Evolutionary conservation across 805 yeast species (phyloP).

Genomic region (Maudiozyma turicensis): DNA sequence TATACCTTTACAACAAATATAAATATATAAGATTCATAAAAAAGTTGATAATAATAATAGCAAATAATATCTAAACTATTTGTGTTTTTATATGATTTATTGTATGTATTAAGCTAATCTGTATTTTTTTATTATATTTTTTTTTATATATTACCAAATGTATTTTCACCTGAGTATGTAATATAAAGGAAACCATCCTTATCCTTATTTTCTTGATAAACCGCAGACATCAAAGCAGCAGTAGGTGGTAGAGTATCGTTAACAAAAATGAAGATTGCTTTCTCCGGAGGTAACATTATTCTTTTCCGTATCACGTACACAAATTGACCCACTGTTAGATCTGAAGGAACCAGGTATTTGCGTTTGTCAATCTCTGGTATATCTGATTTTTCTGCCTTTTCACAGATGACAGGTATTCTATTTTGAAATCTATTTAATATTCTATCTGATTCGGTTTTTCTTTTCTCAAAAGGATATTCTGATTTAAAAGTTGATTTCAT

Average conservation of each 20-base stretch:
- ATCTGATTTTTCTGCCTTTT: constrained; percentile 92
- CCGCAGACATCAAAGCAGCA: constrained; percentile 90
- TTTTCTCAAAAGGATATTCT: constrained; percentile 89
- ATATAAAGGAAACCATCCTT: constrained; percentile 96
- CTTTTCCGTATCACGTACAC: constrained; percentile 96
- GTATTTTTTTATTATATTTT: background rate
- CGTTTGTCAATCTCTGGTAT: constrained; percentile 95
- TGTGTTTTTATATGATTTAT: too few species aligned
- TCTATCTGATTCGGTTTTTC: constrained; percentile 90
- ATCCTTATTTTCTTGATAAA: constrained; percentile 94
- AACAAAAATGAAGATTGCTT: constrained; percentile 95
- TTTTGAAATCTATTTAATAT: constrained; percentile 82
- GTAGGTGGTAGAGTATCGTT: constrained; percentile 97
- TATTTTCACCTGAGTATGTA: constrained; percentile 93
- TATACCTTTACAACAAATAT: too few species aligned
- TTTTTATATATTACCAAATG: constrained; percentile 53
- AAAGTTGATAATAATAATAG: too few species aligned
- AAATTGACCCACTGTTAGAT: constrained; percentile 94
- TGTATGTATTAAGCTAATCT: background rate
- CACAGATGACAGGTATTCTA: constrained; percentile 93
- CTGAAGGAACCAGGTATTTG: constrained; percentile 92
- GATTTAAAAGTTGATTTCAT: constrained; percentile 31
- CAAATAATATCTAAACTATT: too few species aligned
- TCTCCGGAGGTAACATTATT: constrained; percentile 90
- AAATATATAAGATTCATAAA: too few species aligned